These are phyloP conservation scores for Fusarium pininemorale DNA, from an alignment of 2,329 filamentous ascomycete species.

Conservation along the genomic window DNA sequence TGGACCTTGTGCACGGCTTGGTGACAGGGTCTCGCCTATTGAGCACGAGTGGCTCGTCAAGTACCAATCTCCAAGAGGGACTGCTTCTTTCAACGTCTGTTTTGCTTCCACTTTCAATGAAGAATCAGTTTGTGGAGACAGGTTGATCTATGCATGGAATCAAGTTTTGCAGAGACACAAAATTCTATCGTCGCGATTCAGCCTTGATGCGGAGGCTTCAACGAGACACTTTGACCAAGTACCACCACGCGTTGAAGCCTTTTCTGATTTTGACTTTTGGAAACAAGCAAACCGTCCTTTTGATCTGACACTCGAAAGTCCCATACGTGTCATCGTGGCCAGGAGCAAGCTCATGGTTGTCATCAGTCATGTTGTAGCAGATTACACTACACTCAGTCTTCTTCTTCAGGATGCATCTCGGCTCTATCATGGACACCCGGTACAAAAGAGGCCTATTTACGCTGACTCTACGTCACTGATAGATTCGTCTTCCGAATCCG, in stretches of 20 bases:
- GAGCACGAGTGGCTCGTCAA: neutral
- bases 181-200: neutral
- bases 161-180: neutral
- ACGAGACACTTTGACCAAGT: neutral
- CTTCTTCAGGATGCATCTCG: neutral
- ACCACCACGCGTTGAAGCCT: neutral
- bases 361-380: neutral
- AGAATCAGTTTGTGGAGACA: neutral
- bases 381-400: neutral
- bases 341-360: neutral
- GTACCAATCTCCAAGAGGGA: neutral
- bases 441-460: neutral
- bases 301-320: neutral
- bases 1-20: neutral
- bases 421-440: neutral
- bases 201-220: neutral
- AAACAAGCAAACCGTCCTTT: neutral
- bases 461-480: neutral
- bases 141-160: neutral
- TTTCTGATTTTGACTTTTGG: neutral
- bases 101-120: neutral
- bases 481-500: neutral
- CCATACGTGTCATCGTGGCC: neutral
- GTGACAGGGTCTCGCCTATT: neutral
- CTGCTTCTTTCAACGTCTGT: neutral